These are phyloP conservation scores for Actinidia chinensis DNA, from an alignment of 179 eudicot genomes.

Conservation along the genomic window DNA sequence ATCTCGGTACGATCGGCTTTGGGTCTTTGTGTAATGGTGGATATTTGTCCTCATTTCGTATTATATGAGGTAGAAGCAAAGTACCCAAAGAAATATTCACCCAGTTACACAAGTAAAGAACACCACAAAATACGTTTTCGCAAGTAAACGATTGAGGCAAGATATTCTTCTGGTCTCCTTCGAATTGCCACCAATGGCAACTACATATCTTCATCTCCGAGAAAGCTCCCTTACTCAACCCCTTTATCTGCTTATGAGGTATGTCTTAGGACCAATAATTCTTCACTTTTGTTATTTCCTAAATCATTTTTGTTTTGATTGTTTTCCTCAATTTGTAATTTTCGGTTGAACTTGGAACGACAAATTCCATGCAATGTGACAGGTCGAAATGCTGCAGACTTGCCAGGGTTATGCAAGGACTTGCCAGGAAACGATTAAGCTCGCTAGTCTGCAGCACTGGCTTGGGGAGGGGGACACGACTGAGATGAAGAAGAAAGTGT, in stretches of 20 bases:
- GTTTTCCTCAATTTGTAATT: background rate
- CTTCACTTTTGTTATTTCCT: background rate
- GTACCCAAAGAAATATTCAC: background rate
- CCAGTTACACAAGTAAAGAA: slow-evolving; percentile 26
- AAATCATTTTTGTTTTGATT: background rate
- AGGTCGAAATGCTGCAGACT: slow-evolving; percentile 51
- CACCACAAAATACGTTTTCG: background rate
- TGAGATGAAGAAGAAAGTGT: slow-evolving; percentile 31
- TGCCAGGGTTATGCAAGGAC: no score
- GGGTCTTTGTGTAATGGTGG: background rate
- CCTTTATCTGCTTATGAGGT: background rate
- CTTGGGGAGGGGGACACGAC: slow-evolving; percentile 20
- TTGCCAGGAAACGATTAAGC: slow-evolving; percentile 46
- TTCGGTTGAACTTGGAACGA: background rate
- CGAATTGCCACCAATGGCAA: slow-evolving; percentile 3
- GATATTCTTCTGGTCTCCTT: slow-evolving; percentile 22
- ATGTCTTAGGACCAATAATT: background rate
- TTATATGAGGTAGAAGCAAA: background rate
- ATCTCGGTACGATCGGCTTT: background rate
- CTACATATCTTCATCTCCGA: slow-evolving; percentile 2
- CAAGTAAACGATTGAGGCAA: slow-evolving; percentile 22
- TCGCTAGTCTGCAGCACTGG: slow-evolving; percentile 32
- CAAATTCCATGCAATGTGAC: background rate
- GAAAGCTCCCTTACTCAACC: slow-evolving; percentile 1
- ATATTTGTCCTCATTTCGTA: background rate